Evolutionary conservation across 371 early-diverging fungal species (phyloP), one percentile per base, ranked within the genome.

Genomic region (Nosema muscidifuracis): DNA sequence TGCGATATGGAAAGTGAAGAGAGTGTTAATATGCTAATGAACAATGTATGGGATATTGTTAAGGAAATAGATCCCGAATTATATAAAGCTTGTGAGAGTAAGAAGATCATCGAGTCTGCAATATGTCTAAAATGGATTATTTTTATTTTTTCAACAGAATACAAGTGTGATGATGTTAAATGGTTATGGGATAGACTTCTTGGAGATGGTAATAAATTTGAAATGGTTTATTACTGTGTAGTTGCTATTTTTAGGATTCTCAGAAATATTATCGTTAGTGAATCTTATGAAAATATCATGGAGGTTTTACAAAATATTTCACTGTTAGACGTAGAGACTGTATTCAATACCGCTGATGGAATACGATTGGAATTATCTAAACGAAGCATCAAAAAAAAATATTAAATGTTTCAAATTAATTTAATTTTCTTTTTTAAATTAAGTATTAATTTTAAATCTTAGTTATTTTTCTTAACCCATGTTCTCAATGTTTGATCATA

Each of bases 131-230:
- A 67, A 34, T 84, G 84, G 84, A 71, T 84, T 57, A 24, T 79
- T 0, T 53, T 81, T 12, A 51, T 82, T 18, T 80, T 84, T 55
- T 47, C 74, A 26, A 56, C 67, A 0, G 82, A 80, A 63, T 82
- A 78, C 67, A 20, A 53, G 16, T 57, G 80, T 16, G 64, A 74
- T 7, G 74, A 81, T 13, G 67, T 76, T 22, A 31, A 81, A 13
- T 61, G 60, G 58, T 61, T 84, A 22, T 84, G 84, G 84, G 84
- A 84, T 65, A 64, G 71, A 58, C 55, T 82, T 20, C 76, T 84
- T 18, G n/a, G 71, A 6, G 81, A 81, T 74, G 15, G 51, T n/a
- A 65, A 55, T 20, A 75, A 77, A 51, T 77, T 77, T 58, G 75
- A 81, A 42, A 64, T 81, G 31, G 69, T 84, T 42, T 51, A 61